Percentiles rank a stretch among this genome's conserved stretches.
Evolutionary conservation across 306 rosid species (phyloP).

Genomic region (Cucurbita pepo): DNA sequence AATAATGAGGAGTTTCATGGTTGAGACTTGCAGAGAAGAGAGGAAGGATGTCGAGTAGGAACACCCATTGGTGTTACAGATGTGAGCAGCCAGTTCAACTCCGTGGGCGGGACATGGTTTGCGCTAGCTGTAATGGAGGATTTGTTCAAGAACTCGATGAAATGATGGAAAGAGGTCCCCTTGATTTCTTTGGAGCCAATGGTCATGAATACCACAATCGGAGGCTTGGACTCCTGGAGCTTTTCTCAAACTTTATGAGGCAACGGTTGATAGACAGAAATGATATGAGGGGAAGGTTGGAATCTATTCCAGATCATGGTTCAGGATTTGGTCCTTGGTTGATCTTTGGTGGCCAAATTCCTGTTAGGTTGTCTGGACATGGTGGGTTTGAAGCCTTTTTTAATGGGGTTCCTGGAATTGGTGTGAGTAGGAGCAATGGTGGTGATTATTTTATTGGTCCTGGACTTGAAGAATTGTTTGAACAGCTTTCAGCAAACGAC

Average conservation of each 20-base stretch:
- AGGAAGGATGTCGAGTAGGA: slow-evolving; percentile 3
- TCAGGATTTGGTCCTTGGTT: slow-evolving; percentile 12
- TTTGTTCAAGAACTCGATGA: slow-evolving; percentile 12
- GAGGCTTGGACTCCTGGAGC: background rate
- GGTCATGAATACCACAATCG: background rate
- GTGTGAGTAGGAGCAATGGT: slow-evolving; percentile 7
- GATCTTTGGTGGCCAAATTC: slow-evolving; percentile 10
- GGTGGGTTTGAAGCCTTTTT: slow-evolving; percentile 8
- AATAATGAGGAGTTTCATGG: background rate
- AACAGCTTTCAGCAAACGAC: slow-evolving; percentile 6
- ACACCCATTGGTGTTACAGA: slow-evolving; percentile 16
- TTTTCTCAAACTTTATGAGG: slow-evolving; percentile 11
- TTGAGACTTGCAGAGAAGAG: background rate
- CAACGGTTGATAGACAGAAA: slow-evolving; percentile 1
- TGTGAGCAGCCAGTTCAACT: slow-evolving; percentile 5
- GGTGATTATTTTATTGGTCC: slow-evolving; percentile 9
- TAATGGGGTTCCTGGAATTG: slow-evolving; percentile 9
- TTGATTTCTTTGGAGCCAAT: background rate
- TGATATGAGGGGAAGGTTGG: slow-evolving; percentile 8
- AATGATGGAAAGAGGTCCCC: background rate
- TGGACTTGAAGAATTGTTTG: slow-evolving; percentile 8
- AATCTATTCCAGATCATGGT: slow-evolving; percentile 4
- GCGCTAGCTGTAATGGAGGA: slow-evolving; percentile 10
- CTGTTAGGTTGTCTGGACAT: background rate
- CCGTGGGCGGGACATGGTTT: slow-evolving; percentile 1